Percentiles rank a stretch among this genome's conserved stretches.
phyloP scores from a whole-genome alignment of 495 filamentous ascomycete genomes.

The Margaritispora aquatica region DNA sequence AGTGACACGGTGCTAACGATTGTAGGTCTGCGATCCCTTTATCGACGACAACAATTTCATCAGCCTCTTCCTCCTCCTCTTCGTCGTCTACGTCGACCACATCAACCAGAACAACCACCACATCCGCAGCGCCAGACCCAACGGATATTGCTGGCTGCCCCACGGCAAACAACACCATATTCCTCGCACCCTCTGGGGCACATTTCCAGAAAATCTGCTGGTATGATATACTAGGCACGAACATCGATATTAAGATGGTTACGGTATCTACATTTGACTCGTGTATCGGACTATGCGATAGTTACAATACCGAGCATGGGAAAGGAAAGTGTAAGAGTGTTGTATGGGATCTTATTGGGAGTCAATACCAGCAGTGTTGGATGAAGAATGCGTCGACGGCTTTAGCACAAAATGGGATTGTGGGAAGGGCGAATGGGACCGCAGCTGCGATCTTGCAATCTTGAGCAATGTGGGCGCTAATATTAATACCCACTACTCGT shows the following conservation, averaged over 20 bases:
- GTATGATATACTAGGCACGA: neutral
- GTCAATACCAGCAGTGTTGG: neutral
- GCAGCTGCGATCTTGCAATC: neutral
- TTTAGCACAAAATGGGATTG: neutral
- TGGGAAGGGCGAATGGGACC: neutral
- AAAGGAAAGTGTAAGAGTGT: neutral
- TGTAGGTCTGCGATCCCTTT: neutral
- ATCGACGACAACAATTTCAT: neutral
- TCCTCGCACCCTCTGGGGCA: neutral
- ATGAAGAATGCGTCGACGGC: neutral
- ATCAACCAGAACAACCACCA: neutral
- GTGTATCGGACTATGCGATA: neutral
- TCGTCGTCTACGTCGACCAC: neutral
- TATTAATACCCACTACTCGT: no score
- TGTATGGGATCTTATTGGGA: neutral
- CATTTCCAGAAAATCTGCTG: neutral
- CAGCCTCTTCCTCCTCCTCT: neutral
- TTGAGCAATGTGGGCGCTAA: neutral
- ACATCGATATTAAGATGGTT: neutral
- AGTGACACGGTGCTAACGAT: neutral
- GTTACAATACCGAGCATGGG: neutral
- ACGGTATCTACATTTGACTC: neutral
- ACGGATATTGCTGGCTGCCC: neutral
- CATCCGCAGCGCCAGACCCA: neutral
- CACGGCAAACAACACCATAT: neutral